Conservation (phyloP, 2,329 filamentous ascomycete species). For the Taxawa tesnikishii region DNA sequence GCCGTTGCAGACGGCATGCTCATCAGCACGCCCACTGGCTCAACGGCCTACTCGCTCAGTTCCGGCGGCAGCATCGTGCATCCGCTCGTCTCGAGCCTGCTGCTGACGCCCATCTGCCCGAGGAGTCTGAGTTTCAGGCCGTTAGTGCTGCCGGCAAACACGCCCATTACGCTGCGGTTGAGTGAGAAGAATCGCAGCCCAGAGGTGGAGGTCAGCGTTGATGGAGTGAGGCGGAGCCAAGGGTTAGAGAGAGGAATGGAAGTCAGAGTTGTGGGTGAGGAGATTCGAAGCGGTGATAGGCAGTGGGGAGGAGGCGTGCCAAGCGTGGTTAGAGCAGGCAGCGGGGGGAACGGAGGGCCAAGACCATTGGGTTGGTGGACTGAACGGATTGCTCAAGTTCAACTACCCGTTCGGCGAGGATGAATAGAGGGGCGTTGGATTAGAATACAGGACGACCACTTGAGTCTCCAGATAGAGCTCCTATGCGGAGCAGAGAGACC, state of each 20-base stretch:
- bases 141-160: constrained; percentile 76
- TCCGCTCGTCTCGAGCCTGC: constrained; percentile 74
- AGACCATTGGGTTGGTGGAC: constrained; percentile 90
- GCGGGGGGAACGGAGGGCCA: constrained; percentile 43
- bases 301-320: constrained; percentile 71
- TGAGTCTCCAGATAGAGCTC: no score
- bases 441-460: no score
- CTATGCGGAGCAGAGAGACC: no score
- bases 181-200: constrained; percentile 47
- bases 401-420: constrained; percentile 88
- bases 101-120: constrained; percentile 89
- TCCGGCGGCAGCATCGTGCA: constrained; percentile 90
- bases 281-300: constrained; percentile 42
- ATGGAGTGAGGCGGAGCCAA: constrained; percentile 30
- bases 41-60: constrained; percentile 89
- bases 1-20: constrained; percentile 93
- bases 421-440: no score
- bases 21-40: constrained; percentile 85
- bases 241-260: constrained; percentile 45
- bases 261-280: constrained; percentile 78
- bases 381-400: constrained; percentile 91
- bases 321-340: constrained; percentile 62
- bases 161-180: constrained; percentile 67
- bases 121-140: constrained; percentile 86
- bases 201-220: constrained; percentile 38